phyloP scores from a whole-genome alignment of 768 basidiomycete species.

The Candolleomyces eurysporus region DNA sequence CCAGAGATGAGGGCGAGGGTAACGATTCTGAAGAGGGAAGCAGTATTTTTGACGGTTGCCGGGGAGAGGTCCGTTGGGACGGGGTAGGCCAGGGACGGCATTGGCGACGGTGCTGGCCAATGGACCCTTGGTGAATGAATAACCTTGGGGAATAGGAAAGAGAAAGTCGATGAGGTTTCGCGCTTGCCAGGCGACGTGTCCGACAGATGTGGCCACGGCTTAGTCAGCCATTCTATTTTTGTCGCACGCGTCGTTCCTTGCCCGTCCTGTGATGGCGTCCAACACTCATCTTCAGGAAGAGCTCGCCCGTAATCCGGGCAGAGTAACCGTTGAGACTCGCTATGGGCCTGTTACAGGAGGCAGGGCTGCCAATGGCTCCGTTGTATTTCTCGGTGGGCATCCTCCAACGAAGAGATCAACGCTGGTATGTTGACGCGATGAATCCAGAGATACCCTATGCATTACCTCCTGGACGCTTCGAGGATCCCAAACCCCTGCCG shows the following conservation, averaged over 20 bases:
- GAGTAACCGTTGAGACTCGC: slow-evolving; percentile 50
- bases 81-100: slow-evolving; percentile 66
- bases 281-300: slow-evolving; percentile 59
- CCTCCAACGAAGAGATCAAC: background rate
- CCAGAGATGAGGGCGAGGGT: slow-evolving; percentile 89
- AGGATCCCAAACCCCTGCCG: slow-evolving; percentile 60
- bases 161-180: background rate
- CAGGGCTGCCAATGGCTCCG: slow-evolving; percentile 57
- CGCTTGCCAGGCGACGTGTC: slow-evolving; percentile 2
- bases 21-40: slow-evolving; percentile 86
- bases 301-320: slow-evolving; percentile 35
- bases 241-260: background rate
- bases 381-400: slow-evolving; percentile 59
- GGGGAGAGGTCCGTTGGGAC: slow-evolving; percentile 70
- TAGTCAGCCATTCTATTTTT: background rate
- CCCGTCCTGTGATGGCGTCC: too few relatives aligned
- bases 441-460: slow-evolving; percentile 70
- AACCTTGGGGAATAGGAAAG: background rate
- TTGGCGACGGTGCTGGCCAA: slow-evolving; percentile 38
- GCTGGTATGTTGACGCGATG: background rate
- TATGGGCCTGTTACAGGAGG: slow-evolving; percentile 59
- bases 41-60: slow-evolving; percentile 78
- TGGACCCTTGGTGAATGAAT: background rate
- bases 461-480: slow-evolving; percentile 60
- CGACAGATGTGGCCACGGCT: slow-evolving; percentile 3